Base-by-base conservation (phyloP, 495 filamentous ascomycete genomes). In the Hypoxylon perforatum region DNA sequence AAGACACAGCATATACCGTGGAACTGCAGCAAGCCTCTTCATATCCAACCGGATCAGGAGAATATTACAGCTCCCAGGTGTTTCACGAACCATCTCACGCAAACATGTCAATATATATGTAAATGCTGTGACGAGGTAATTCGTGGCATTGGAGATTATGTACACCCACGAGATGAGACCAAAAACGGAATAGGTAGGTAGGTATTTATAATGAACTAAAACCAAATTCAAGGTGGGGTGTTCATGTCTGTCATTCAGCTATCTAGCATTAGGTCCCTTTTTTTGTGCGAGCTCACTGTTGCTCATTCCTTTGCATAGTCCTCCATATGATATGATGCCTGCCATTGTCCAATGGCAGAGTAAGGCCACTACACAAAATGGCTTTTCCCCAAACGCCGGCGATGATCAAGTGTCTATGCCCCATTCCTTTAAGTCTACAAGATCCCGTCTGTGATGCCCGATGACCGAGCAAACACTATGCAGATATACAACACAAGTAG, bases 401-500 rank as follows among this genome's bases (percentile, higher is more conserved):
- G 61, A 70, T 72, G 68, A 74, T 68, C 69, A 68, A 64, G 61
- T 44, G 36, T 74, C 69, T 74, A 74, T 56, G n/a, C 64, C 52
- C 55, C 53, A 51, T 41, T 36, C 53, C 57, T n/a, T n/a, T 57
- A 53, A 62, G 39, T 72, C 57, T 61, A 72, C 60, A 72, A 46
- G 48, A 74, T 72, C 46, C 69, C 65, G 22, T 52, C 57, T 55
- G 63, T 56, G 39, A 63, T 69, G 54, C 69, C 72, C 39, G 72
- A 72, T 30, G 65, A 70, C 28, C 41, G 72, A 35, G 69, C 69
- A 51, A 74, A 65, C 54, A 61, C 61, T 36, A 55, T 63, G 38
- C 62, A 65, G 56, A 72, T 74, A 66, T 72, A 74, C 72, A 74
- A 61, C 49, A 72, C 69, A 49, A 74, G 63, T 39, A 74, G 47